Evolutionary conservation across 164 flowering plant species (phyloP).

Genomic region (Hamamelis virginiana): DNA sequence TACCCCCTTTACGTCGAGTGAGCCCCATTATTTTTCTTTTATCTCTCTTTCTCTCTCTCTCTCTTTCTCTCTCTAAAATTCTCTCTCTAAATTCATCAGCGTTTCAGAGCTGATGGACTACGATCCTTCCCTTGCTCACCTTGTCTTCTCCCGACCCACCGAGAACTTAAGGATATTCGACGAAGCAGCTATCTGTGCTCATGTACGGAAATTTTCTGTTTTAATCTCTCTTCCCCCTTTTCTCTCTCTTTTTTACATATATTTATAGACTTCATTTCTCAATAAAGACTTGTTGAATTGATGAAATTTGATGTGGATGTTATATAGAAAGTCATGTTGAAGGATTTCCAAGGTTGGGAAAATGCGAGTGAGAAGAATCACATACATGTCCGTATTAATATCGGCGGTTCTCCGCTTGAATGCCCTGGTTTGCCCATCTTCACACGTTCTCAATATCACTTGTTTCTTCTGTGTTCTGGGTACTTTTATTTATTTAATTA

Average conservation of each 20-base stretch:
- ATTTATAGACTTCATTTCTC: background rate
- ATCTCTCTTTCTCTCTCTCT: conserved; percentile 3
- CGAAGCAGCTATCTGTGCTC: conserved; percentile 58
- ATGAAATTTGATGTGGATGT: background rate
- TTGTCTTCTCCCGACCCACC: conserved; percentile 50
- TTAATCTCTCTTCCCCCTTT: background rate
- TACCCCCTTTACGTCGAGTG: conserved; percentile 77
- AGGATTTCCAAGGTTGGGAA: conserved; percentile 24
- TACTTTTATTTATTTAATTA: no score
- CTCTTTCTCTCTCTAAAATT: no score
- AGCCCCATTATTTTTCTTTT: background rate
- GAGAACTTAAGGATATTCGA: conserved; percentile 50
- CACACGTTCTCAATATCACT: background rate
- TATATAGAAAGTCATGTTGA: conserved; percentile 35
- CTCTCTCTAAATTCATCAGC: conserved; percentile 21
- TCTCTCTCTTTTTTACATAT: background rate
- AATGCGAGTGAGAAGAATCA: conserved; percentile 45
- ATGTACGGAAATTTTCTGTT: conserved; percentile 32
- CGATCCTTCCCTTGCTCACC: conserved; percentile 41
- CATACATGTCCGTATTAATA: conserved; percentile 71
- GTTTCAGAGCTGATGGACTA: conserved; percentile 64
- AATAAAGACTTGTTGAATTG: no score
- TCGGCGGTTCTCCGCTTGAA: conserved; percentile 66
- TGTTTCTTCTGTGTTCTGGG: background rate
- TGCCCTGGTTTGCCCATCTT: conserved; percentile 59